phyloP scores from a whole-genome alignment of 1,139 yeast genomes.

The Debaryomycetaceae sp. region DNA sequence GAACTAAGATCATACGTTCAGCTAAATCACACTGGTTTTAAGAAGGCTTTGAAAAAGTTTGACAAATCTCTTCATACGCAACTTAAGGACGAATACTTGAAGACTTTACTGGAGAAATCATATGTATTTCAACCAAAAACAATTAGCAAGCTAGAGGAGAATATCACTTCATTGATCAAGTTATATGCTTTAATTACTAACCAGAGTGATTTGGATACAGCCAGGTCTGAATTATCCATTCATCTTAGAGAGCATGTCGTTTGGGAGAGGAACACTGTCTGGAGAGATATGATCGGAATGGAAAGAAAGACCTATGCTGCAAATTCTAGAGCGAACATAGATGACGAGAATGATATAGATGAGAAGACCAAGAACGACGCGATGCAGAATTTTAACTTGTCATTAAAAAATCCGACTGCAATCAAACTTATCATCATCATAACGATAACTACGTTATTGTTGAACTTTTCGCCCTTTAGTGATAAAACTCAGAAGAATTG shows the following conservation, averaged over 20 bases:
- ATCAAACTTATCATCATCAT: conserved; percentile 45
- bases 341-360: conserved; percentile 10
- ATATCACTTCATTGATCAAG: conserved; percentile 32
- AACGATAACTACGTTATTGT: conserved; percentile 42
- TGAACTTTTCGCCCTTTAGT: conserved; percentile 54
- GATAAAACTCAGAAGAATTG: conserved; percentile 62
- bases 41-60: conserved; percentile 65
- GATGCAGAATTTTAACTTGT: conserved; percentile 30
- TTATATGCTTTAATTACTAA: conserved; percentile 43
- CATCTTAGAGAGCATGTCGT: conserved; percentile 69
- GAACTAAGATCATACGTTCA: conserved; percentile 67
- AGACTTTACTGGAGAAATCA: conserved; percentile 27
- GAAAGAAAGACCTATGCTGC: conserved; percentile 62
- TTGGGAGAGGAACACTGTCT: conserved; percentile 71
- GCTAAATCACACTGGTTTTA: conserved; percentile 63
- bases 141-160: conserved; percentile 40
- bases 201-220: conserved; percentile 40
- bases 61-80: conserved; percentile 56
- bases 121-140: conserved; percentile 40
- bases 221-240: conserved; percentile 51
- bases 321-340: conserved; percentile 16
- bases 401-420: conserved; percentile 39
- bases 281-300: conserved; percentile 82
- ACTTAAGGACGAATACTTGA: conserved; percentile 36
- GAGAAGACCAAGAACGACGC: conserved; percentile 11